These are phyloP conservation scores for Populus tomentosa DNA, from an alignment of 441 rosid species.

Conservation along the genomic window DNA sequence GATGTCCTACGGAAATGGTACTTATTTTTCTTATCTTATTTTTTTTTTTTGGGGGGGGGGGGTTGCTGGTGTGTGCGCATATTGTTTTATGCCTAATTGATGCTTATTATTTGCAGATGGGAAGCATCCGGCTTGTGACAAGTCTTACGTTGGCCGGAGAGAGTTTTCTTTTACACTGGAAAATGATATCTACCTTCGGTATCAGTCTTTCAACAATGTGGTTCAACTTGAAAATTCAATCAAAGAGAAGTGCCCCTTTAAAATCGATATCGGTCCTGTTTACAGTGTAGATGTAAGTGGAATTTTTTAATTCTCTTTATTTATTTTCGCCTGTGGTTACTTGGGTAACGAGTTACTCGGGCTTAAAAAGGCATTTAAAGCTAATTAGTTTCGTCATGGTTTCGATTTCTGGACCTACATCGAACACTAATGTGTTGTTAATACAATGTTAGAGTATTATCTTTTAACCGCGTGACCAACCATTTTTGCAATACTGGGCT, in stretches of 20 bases:
- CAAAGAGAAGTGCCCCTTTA: conserved; percentile 62
- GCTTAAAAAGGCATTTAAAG: background rate
- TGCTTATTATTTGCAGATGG: conserved; percentile 54
- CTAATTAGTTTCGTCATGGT: background rate
- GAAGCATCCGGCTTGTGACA: conserved; percentile 91
- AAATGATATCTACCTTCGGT: conserved; percentile 67
- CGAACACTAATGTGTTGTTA: background rate
- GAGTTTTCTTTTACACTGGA: conserved; percentile 86
- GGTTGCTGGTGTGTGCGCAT: background rate
- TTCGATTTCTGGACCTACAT: background rate
- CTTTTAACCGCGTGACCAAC: background rate
- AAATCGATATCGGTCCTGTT: conserved; percentile 90
- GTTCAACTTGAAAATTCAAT: conserved; percentile 58
- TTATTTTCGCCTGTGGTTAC: background rate
- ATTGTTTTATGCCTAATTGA: background rate
- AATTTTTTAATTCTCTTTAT: background rate
- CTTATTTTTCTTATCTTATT: background rate
- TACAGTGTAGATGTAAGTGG: conserved; percentile 74
- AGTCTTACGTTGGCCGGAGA: conserved; percentile 64
- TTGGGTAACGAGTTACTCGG: background rate
- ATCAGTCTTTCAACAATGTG: conserved; percentile 60
- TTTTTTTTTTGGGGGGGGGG: background rate
- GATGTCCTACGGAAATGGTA: conserved; percentile 74
- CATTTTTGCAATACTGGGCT: background rate
- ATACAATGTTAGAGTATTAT: background rate